phyloP scores from a whole-genome alignment of 768 basidiomycete genomes.

The Phaeotremella skinneri region DNA sequence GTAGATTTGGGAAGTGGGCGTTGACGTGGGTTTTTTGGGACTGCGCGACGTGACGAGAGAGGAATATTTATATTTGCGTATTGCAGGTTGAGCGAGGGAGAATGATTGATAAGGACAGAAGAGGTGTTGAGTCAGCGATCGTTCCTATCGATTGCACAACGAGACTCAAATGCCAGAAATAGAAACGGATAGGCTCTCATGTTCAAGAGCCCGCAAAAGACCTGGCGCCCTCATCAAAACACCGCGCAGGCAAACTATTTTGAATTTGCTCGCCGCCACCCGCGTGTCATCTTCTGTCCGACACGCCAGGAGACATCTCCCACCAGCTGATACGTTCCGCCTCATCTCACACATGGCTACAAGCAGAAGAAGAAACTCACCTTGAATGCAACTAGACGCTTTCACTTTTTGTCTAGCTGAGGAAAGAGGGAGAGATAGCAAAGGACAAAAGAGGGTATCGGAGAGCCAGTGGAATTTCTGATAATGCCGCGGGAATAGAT shows the following conservation, averaged over 20 bases:
- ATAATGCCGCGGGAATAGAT: too few species aligned
- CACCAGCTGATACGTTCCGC: too few species aligned
- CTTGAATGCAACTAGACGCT: constrained; percentile 4
- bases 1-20: constrained; percentile 36
- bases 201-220: background rate
- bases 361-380: background rate
- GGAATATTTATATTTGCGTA: background rate
- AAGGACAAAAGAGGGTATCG: too few species aligned
- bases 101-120: background rate
- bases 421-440: background rate
- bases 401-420: background rate
- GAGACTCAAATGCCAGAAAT: background rate
- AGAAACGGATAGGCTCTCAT: background rate
- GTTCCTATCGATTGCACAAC: background rate
- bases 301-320: too few species aligned
- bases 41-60: background rate
- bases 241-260: too few species aligned
- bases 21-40: constrained; percentile 49
- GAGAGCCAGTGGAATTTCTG: too few species aligned
- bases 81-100: background rate
- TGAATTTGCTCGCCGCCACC: constrained; percentile 1
- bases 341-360: too few species aligned
- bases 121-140: background rate
- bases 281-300: background rate
- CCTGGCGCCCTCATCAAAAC: too few species aligned